Evolutionary conservation across 306 rosid genomes (phyloP).

Genomic region (Benincasa hispida): DNA sequence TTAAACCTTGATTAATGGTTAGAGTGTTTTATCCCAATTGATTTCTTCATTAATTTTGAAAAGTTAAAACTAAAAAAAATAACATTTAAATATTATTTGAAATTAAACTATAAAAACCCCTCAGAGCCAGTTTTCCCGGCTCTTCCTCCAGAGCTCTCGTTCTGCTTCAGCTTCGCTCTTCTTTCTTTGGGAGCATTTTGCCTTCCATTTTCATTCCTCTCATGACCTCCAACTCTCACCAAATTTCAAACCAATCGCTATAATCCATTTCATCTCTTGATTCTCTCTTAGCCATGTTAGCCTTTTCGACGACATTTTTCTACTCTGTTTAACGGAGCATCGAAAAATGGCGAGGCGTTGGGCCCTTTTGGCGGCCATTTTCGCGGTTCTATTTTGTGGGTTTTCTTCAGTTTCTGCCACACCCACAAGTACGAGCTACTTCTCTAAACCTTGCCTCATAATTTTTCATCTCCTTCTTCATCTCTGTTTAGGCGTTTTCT

Average conservation of each 20-base stretch:
- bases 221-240: not conserved
- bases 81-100: not conserved
- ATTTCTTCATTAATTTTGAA: not conserved
- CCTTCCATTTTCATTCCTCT: not conserved
- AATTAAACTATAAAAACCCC: not conserved
- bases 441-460: not conserved
- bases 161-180: not conserved
- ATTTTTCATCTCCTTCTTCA: not conserved
- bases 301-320: not conserved
- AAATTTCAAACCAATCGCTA: not conserved
- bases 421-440: constrained; percentile 52
- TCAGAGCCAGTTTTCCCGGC: not conserved
- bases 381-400: constrained; percentile 32
- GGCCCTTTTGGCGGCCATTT: constrained; percentile 28
- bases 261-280: not conserved
- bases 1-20: too few relatives aligned
- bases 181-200: not conserved
- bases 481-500: constrained; percentile 8
- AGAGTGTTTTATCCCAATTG: too few relatives aligned
- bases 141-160: not conserved
- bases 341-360: constrained; percentile 33
- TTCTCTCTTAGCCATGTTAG: not conserved
- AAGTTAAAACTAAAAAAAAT: not conserved
- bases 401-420: constrained; percentile 57
- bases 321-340: constrained; percentile 5